These are phyloP conservation scores for Serendipita sp. DNA, from an alignment of 768 basidiomycete species.

Conservation along the genomic window DNA sequence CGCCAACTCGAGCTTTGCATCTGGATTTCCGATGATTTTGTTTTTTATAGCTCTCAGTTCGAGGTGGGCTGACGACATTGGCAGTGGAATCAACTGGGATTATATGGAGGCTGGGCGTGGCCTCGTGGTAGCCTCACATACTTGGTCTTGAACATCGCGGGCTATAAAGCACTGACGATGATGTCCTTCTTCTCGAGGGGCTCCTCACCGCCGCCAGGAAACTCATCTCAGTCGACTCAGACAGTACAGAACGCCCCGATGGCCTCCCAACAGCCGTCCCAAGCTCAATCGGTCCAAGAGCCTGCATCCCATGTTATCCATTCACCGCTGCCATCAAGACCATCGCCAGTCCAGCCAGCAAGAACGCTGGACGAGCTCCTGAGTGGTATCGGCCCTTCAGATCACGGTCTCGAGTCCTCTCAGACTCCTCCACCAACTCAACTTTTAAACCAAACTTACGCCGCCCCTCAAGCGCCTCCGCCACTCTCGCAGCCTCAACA, in stretches of 20 bases:
- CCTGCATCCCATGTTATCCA: constrained; percentile 3
- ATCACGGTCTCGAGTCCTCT: background rate
- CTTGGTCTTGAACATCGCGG: background rate
- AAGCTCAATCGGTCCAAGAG: background rate
- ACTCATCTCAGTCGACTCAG: background rate
- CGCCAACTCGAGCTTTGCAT: constrained; percentile 40
- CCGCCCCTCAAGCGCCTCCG: background rate
- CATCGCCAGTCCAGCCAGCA: background rate
- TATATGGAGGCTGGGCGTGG: background rate
- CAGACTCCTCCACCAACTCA: background rate
- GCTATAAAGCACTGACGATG: background rate
- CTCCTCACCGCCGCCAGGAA: background rate
- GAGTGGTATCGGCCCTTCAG: background rate
- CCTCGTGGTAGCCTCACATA: background rate
- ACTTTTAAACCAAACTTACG: background rate
- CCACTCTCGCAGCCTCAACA: background rate
- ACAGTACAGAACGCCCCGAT: background rate
- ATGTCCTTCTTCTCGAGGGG: background rate
- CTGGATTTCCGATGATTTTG: constrained; percentile 62
- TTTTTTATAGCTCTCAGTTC: constrained; percentile 32
- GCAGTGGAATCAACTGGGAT: background rate
- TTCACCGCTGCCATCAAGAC: background rate
- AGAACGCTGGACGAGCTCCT: background rate
- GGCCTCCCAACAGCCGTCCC: background rate
- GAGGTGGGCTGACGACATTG: background rate